Base-by-base conservation (phyloP, 441 rosid genomes). In the Macaranga tanarius region DNA sequence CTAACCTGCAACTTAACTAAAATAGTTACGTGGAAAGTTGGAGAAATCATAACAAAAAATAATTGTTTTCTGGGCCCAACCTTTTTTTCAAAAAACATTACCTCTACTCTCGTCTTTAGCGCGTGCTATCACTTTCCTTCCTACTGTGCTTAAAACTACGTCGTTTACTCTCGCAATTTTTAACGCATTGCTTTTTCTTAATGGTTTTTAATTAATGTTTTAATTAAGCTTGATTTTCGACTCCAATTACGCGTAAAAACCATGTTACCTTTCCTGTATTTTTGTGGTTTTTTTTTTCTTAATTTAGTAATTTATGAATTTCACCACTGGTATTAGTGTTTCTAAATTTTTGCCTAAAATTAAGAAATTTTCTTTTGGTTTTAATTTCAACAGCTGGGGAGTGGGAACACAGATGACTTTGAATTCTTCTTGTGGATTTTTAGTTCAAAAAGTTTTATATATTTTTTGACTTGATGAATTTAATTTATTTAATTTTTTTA, bases 1-100 rank as follows among this genome's bases (percentile, higher is more conserved):
- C 87, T 70, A 77, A 93, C 97, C 95, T 86, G 95, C 83, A 89
- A 75, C 86, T 71, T 76, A 89, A 86, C 95, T 86, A 88, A n/a
- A 81, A 81, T 84, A 77, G 72, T 75, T 73, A 64, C 65, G 76
- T 57, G 77, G 64, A 70, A 65, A 17, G 25, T 22, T 25, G 4
- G 22, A 42, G 31, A 31, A 63, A 73, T 38, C 31, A 2, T 31
- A 31, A n/a, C 5, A 31, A 11, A 5, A 54, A 51, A 63, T 55
- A 38, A 72, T 38, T 1, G 62, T 40, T 61, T 10, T 62, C 51
- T 67, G 64, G 69, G 3, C 72, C 71, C 38, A 34, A 34, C 20
- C 2, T 5, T 34, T 15, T 26, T 4, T 2, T 26, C 40, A 7
- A 6, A 31, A 9, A 25, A 15, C 6, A 20, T 23, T 4, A 2